Evolutionary conservation across 2,329 filamentous ascomycete genomes (phyloP), one percentile per base, ranked within the genome.

Genomic region (Bipolaris oryzae): DNA sequence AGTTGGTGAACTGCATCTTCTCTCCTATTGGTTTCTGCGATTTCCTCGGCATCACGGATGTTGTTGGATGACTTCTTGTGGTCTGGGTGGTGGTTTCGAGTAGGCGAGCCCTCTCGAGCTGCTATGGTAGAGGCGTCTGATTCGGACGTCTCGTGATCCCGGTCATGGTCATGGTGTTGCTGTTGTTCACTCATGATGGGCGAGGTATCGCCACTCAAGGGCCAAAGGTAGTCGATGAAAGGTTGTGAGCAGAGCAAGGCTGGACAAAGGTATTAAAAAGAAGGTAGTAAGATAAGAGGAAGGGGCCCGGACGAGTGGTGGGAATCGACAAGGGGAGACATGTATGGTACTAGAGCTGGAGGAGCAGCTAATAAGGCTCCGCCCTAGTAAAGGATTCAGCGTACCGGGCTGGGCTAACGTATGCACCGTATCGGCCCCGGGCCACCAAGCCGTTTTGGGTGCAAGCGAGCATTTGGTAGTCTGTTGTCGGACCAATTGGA

Each of bases 1-100:
- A 82, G 73, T 43, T 74, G 67, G 25, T 71, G 67, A 28, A 82
- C 75, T 31, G 75, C 71, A 16, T 68, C 58, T 53, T 78, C 70
- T 59, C 76, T 68, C 31, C 72, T 51, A 20, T 62, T 63, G 23
- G 51, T 57, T 53, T 71, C 67, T 10, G 62, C 53, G 3, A 64
- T 60, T 2, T 63, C 60, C 33, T 63, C 60, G 33, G 60, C 62
- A 34, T 67, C 63, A 46, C 63, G 67, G 48, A 67, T 64, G n/a
- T 56, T 68, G 39, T 62, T 62, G 1, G 61, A 58, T 13, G 60
- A 58, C 5, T 57, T 62, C 45, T 74, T 71, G 49, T 57, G 42
- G 45, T 66, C 57, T 33, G 47, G 18, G 20, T 57, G 45, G 44
- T 63, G 55, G 39, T 69, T 53, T 21, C 62, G 56, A 50, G 62